These are phyloP conservation scores for Lactarius evosmus DNA, from an alignment of 768 basidiomycete species.

Conservation along the genomic window DNA sequence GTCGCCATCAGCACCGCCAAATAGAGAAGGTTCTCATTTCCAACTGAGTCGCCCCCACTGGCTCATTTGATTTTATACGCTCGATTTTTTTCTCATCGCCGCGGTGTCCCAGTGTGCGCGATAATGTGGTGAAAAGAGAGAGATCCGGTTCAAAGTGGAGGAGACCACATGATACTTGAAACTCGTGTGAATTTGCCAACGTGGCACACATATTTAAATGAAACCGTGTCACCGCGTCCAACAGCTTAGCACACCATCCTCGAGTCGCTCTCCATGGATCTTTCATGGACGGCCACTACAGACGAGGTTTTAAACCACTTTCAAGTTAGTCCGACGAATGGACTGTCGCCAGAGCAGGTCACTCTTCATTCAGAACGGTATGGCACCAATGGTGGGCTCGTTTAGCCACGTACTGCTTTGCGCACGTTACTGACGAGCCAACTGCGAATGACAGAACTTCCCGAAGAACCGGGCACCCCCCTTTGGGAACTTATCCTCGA, in stretches of 20 bases:
- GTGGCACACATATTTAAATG: not conserved
- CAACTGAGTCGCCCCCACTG: not conserved
- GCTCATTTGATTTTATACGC: not conserved
- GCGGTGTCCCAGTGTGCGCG: not conserved
- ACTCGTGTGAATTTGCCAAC: not conserved
- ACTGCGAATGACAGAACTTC: slow-evolving; percentile 60
- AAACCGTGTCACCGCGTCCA: not conserved
- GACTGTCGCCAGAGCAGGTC: slow-evolving; percentile 17
- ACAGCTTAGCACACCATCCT: not conserved
- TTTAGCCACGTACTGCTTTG: slow-evolving; percentile 1
- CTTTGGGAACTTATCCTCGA: slow-evolving; percentile 95
- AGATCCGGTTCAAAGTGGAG: too few relatives aligned
- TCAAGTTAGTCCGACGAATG: not conserved
- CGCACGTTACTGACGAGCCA: not conserved
- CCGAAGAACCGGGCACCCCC: slow-evolving; percentile 88
- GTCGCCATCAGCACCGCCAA: not conserved
- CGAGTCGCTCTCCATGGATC: slow-evolving; percentile 11
- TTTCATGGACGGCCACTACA: slow-evolving; percentile 16
- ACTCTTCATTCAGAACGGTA: slow-evolving; percentile 19
- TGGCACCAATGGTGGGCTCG: slow-evolving; percentile 19
- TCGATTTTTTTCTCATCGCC: not conserved
- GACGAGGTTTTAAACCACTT: slow-evolving; percentile 14
- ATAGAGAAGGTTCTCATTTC: too few relatives aligned
- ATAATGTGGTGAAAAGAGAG: too few relatives aligned
- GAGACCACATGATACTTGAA: not conserved